Conservation (phyloP, 192 early-diverging fungal species). For the Podila clonocystis region DNA sequence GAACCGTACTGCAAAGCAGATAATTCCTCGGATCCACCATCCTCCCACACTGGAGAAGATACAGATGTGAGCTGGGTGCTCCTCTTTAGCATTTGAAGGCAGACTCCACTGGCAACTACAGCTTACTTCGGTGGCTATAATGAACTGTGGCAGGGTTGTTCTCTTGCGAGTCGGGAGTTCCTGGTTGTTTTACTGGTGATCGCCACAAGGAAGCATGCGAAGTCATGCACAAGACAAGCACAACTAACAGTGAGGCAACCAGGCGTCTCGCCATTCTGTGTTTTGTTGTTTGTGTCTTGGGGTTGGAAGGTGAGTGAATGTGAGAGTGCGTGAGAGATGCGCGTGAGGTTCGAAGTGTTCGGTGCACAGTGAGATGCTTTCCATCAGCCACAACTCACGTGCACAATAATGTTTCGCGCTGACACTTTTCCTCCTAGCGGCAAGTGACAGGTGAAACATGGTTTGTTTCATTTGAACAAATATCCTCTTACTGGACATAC, state of each 20-base stretch:
- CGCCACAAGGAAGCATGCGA: constrained; percentile 1
- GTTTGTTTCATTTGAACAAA: too few relatives aligned
- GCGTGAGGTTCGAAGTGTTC: too few relatives aligned
- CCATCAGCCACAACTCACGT: too few relatives aligned
- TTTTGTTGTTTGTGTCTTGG: not conserved
- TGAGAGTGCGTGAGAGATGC: too few relatives aligned
- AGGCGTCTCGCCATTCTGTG: not conserved
- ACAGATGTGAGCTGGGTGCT: not conserved
- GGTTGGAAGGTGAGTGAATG: not conserved
- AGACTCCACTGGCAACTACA: not conserved
- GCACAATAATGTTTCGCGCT: too few relatives aligned
- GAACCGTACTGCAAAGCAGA: constrained; percentile 1
- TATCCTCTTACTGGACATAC: too few relatives aligned
- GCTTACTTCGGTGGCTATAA: not conserved
- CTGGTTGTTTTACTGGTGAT: not conserved
- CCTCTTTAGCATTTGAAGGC: not conserved
- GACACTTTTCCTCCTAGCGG: too few relatives aligned
- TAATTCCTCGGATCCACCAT: not conserved
- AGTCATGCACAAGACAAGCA: not conserved
- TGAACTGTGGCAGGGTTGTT: too few relatives aligned
- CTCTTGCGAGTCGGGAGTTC: not conserved
- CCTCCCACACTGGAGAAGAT: too few relatives aligned
- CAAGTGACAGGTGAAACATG: too few relatives aligned
- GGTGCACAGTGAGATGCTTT: too few relatives aligned
- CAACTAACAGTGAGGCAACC: not conserved